Conservation (phyloP, 257 asterid genomes). For the Plantago ovata region DNA sequence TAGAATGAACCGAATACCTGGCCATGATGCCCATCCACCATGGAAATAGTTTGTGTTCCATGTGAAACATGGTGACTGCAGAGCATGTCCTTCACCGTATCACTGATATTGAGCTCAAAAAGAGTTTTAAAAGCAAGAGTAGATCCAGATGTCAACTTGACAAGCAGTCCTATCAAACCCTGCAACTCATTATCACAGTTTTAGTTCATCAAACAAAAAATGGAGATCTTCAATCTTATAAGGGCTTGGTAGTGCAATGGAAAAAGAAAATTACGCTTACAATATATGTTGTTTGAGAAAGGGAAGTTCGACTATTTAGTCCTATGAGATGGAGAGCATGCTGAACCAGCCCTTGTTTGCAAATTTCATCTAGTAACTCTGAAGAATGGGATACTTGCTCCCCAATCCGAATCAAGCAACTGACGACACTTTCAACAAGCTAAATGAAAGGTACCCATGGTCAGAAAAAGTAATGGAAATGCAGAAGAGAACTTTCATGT, state of each 20-base stretch:
- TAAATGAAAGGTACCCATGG: constrained; percentile 24
- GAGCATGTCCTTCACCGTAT: constrained; percentile 61
- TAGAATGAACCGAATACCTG: constrained; percentile 43
- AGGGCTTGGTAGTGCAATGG: constrained; percentile 3
- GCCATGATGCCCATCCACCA: constrained; percentile 60
- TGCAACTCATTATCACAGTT: constrained; percentile 31
- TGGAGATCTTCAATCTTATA: neutral
- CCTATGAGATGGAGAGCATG: constrained; percentile 68
- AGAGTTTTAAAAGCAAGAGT: constrained; percentile 71
- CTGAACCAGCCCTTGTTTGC: constrained; percentile 75
- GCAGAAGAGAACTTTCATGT: neutral
- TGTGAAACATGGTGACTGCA: constrained; percentile 50
- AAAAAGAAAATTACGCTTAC: constrained; percentile 45
- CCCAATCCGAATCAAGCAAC: constrained; percentile 80
- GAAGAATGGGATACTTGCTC: constrained; percentile 56
- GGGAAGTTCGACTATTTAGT: constrained; percentile 64
- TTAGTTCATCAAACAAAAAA: constrained; percentile 16
- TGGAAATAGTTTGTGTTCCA: constrained; percentile 49
- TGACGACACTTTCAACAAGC: constrained; percentile 91
- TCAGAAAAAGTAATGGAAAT: constrained; percentile 17
- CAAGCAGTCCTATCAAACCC: constrained; percentile 88
- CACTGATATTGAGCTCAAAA: constrained; percentile 74
- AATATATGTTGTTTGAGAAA: constrained; percentile 54
- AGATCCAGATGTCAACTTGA: constrained; percentile 74
- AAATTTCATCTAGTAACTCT: constrained; percentile 74